Evolutionary conservation across 106 monocot species (phyloP).

Genomic region (Apostasia ramifera): DNA sequence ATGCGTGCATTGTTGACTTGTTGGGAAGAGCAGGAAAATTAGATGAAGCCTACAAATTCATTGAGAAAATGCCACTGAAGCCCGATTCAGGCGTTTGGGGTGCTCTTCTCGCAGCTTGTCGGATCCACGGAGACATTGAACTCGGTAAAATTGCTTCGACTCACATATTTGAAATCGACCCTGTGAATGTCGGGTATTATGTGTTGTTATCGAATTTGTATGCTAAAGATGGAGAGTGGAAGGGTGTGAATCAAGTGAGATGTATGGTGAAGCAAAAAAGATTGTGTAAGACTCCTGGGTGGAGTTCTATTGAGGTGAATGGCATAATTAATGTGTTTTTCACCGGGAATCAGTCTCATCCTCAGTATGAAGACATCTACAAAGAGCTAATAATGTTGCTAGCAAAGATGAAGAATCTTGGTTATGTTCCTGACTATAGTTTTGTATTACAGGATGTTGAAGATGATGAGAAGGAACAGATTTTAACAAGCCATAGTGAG

Average conservation of each 20-base stretch:
- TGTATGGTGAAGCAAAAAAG: constrained; percentile 27
- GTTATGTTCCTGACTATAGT: constrained; percentile 69
- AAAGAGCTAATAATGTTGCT: constrained; percentile 30
- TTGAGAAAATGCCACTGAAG: constrained; percentile 51
- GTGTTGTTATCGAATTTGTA: constrained; percentile 77
- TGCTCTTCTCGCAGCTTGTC: constrained; percentile 65
- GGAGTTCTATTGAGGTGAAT: constrained; percentile 67
- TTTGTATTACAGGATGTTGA: constrained; percentile 84
- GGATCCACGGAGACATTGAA: constrained; percentile 57
- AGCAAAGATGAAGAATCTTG: constrained; percentile 55
- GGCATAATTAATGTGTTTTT: constrained; percentile 27
- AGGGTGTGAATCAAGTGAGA: constrained; percentile 44
- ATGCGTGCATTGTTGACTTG: constrained; percentile 79
- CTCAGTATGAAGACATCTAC: constrained; percentile 45
- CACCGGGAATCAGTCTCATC: constrained; percentile 54
- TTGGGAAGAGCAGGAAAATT: constrained; percentile 43
- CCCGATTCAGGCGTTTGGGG: constrained; percentile 73
- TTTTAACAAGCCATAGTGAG: constrained; percentile 65
- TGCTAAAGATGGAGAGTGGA: constrained; percentile 51
- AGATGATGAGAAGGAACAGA: constrained; percentile 72
- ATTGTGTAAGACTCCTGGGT: constrained; percentile 65
- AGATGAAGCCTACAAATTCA: constrained; percentile 52
- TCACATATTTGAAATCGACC: constrained; percentile 50
- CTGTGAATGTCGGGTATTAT: constrained; percentile 63
- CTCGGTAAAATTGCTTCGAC: constrained; percentile 43